phyloP scores from a whole-genome alignment of 2,329 filamentous ascomycete species.

The Colletotrichum sp. region DNA sequence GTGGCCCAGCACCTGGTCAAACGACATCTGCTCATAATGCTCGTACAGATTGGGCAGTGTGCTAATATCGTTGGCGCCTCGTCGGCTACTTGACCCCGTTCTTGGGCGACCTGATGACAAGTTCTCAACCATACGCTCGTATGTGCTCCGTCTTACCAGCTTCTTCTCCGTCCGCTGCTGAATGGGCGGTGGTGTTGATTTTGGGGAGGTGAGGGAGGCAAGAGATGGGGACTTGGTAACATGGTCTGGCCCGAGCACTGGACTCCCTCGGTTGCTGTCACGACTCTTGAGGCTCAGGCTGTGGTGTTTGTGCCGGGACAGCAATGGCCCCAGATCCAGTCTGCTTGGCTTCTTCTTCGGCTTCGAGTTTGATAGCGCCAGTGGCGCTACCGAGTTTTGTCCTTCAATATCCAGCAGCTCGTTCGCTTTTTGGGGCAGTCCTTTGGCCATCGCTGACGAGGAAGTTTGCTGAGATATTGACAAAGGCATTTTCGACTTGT shows the following conservation, averaged over 20 bases:
- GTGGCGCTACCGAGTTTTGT: slow-evolving; percentile 23
- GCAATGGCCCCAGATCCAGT: slow-evolving; percentile 53
- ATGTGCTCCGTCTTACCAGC: slow-evolving; percentile 39
- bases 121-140: slow-evolving; percentile 28
- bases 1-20: slow-evolving; percentile 43
- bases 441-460: slow-evolving; percentile 62
- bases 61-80: slow-evolving; percentile 26
- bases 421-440: slow-evolving; percentile 52
- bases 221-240: slow-evolving; percentile 47
- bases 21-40: slow-evolving; percentile 63
- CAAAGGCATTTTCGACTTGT: slow-evolving; percentile 59
- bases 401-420: slow-evolving; percentile 52
- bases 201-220: slow-evolving; percentile 39
- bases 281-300: slow-evolving; percentile 15
- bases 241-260: slow-evolving; percentile 39
- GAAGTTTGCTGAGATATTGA: slow-evolving; percentile 65
- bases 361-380: slow-evolving; percentile 25
- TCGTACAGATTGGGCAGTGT: slow-evolving; percentile 58
- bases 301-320: slow-evolving; percentile 35
- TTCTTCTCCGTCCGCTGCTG: slow-evolving; percentile 29
- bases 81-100: slow-evolving; percentile 6
- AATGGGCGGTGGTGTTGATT: slow-evolving; percentile 26
- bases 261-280: neutral
- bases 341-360: slow-evolving; percentile 54
- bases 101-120: slow-evolving; percentile 15